Evolutionary conservation across 768 basidiomycete species (phyloP), one percentile per base, ranked within the genome.

Genomic region (Auricularia sp.): DNA sequence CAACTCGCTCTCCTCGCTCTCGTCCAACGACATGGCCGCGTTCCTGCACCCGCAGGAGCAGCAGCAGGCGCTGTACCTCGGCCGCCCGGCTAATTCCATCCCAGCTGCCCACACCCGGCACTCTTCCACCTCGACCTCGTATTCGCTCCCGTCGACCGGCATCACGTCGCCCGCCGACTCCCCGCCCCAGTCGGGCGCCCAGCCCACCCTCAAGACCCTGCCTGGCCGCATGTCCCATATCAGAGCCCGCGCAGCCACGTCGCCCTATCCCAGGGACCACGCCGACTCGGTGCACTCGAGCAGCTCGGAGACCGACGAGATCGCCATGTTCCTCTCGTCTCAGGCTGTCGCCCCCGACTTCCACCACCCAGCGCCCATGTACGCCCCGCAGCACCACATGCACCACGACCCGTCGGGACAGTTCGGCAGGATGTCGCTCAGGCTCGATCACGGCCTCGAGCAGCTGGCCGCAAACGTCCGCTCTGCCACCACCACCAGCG

Each of bases 401-500:
- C 36, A 43, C 42, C 39, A 59, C 54, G 43, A 61, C 64, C 33
- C 59, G 39, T 44, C 86, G n/a, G 87, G 84, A 51, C 84, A 86
- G 39, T 91, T 91, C 73, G 87, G 87, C 51, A 78, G 90, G 67
- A 87, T 91, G 87, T 81, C 86, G 21, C 75, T 93, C 73, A 84
- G 80, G 68, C 81, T 85, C 56, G 91, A 92, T 77, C 87, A 90
- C 67, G 84, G 83, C 5, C 80, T 93, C 64, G 91, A 93, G 77
- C 91, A 92, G 77, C 79, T 93, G 64, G 91, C 92, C 3, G 87
- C 86, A 53, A 92, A 91, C 69, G 90, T 93, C 42, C 85, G 91
- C 61, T 87, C 88, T 54, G 92, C 92, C 12, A 93, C 91, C 2
- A 94, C 91, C 7, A 93, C 91, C 44, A 92, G 89, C 71, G 91